phyloP scores from a whole-genome alignment of 768 basidiomycete species.

The Solioccasus polychromus region DNA sequence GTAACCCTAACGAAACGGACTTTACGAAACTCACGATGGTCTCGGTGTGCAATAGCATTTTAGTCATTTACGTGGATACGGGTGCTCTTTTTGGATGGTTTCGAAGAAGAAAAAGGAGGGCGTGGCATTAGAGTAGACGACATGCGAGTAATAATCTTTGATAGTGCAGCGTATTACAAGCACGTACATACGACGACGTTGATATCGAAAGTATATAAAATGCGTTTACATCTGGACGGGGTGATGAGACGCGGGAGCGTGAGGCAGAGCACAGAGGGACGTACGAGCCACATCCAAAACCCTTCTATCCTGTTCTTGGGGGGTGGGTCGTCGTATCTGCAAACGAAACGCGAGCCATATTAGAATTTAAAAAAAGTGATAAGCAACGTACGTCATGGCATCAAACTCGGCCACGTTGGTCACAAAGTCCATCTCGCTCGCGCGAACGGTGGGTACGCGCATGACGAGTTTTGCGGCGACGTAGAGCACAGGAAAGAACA shows the following conservation, averaged over 20 bases:
- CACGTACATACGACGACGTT: too few species aligned
- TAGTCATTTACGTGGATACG: too few species aligned
- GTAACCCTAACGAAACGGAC: not conserved
- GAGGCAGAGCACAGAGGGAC: conserved; percentile 1
- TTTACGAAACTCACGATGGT: too few species aligned
- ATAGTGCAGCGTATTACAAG: too few species aligned
- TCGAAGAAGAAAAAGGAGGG: too few species aligned
- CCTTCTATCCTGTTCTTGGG: conserved; percentile 27
- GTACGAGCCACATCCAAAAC: conserved; percentile 29
- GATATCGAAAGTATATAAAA: too few species aligned
- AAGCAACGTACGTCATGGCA: conserved; percentile 26
- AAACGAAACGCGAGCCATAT: too few species aligned
- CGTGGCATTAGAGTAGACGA: too few species aligned
- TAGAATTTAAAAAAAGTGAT: too few species aligned
- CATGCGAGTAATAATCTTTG: too few species aligned
- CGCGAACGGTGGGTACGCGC: conserved; percentile 4
- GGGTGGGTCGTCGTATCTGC: conserved; percentile 26
- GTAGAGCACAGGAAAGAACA: conserved; percentile 48
- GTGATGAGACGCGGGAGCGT: not conserved
- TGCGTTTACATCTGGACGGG: conserved; percentile 12
- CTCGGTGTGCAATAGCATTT: too few species aligned
- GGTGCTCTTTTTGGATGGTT: too few species aligned
- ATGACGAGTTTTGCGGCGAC: conserved; percentile 22
- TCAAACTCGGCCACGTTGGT: conserved; percentile 27
- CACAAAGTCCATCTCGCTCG: conserved; percentile 28